Evolutionary conservation across 176 grass and related monocot genomes (phyloP), one percentile per base, ranked within the genome.

Genomic region (Triticum turgidum): DNA sequence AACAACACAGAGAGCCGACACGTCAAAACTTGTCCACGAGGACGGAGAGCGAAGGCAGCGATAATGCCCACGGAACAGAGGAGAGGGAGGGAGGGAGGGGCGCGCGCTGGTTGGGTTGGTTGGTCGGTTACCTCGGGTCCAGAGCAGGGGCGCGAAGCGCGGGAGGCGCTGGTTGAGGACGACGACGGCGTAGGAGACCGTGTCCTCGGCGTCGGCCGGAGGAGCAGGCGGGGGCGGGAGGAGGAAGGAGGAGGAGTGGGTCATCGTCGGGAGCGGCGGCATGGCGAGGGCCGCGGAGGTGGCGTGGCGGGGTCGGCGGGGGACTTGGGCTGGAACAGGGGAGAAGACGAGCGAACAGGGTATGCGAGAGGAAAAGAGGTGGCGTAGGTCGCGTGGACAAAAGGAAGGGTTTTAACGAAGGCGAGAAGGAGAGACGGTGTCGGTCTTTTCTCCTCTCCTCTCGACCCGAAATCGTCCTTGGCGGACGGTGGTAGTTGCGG

Each of bases 121-220:
- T 18, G 54, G 47, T 20, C 7, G 54, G 34, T 18, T 88, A 98
- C 96, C 91, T 13, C 70, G 93, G 83, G 73, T 56, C 96, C 93
- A 98, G 73, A 98, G 59, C 82, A 92, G 91, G 33, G 93, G 96
- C 7, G 84, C 73, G 88, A 95, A 95, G 86, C 93, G 86, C 34
- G 93, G 96, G 24, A 98, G 88, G 69, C 83, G 86, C 93, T 98
- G 96, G 86, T 98, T 98, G 74, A 98, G 93, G 66, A 98, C 88
- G 52, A 98, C 18, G 76, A 95, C 78, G 38, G 91, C 90, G 91
- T 95, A 98, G 61, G 63, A 63, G 33, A 73, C 44, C 5, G 84
- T 17, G 21, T 54, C 6, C 1, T 17, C 14, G 49, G 49, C 41
- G 14, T 54, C 42, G 15, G 41, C 1, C 81, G 42, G 29, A 9